Evolutionary conservation across 2,329 filamentous ascomycete species (phyloP), one percentile per base, ranked within the genome.

Genomic region (Cladosporium sp.): DNA sequence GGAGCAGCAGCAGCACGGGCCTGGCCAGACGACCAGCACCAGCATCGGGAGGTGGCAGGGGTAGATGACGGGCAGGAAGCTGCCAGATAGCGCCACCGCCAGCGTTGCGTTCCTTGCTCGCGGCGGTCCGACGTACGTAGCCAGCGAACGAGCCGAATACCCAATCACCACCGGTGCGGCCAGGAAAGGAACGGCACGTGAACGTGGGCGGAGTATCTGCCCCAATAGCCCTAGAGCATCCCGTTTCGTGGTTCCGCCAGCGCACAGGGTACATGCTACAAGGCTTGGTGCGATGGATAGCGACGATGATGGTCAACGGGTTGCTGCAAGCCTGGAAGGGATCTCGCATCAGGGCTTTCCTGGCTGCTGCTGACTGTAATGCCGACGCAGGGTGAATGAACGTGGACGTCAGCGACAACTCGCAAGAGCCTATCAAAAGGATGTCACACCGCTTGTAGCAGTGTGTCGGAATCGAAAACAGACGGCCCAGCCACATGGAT

Each of bases 101-200:
- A 64, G 61, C 61, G 61, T 64, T 64, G 51, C 61, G 61, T 64
- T 64, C 61, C 61, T 64, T 64, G 61, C 61, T 64, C 51, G 61
- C 61, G 61, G 61, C 61, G 61, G 61, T 64, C 61, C 61, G 61
- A 38, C 61, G 51, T 64, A 64, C 61, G 51, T 64, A 64, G 61
- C 61, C 49, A 64, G 44, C 61, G 61, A 64, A 26, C 59, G 44
- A 32, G 18, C 44, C 21, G 47, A 5, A 44, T 11, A 44, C 8
- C 38, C 41, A 52, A 62, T 62, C 59, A 62, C n/a, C 32, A 47
- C n/a, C n/a, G 18, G 36, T 30, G 28, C 59, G 57, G 44, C 30
- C 44, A 57, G 51, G 28, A 64, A 64, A 47, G 51, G 61, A 57
- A 57, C 61, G 61, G 61, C 61, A 64, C 61, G 61, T 64, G 61